Percentiles rank a stretch among this genome's conserved stretches.
phyloP scores from a whole-genome alignment of 1,284 basidiomycete genomes.

The Puccinia horiana region DNA sequence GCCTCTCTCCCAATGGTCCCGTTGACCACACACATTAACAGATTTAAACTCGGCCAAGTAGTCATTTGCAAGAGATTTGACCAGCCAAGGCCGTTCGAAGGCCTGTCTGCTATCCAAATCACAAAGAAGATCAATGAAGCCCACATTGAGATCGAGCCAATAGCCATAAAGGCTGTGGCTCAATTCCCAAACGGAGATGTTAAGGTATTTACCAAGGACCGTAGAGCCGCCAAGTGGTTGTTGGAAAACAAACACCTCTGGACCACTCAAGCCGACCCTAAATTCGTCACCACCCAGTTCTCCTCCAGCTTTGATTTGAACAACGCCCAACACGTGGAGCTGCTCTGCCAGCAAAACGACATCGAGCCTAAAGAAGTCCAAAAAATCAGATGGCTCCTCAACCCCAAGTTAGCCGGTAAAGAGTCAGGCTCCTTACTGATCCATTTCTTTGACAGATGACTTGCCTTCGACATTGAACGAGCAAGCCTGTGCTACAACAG shows the following conservation, averaged over 20 bases:
- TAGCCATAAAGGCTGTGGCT: background rate
- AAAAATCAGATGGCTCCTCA: background rate
- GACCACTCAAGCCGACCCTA: background rate
- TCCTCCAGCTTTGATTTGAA: background rate
- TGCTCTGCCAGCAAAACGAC: constrained; percentile 2
- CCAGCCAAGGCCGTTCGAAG: background rate
- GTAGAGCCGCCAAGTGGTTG: too few species aligned
- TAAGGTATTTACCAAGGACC: too few species aligned
- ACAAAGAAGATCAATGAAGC: background rate
- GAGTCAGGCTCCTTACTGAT: background rate
- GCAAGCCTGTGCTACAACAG: background rate
- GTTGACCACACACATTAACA: too few species aligned
- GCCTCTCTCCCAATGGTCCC: background rate
- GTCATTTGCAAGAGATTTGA: too few species aligned
- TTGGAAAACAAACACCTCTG: background rate
- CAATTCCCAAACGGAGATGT: too few species aligned
- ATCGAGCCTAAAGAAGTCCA: constrained; percentile 7
- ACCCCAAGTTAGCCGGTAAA: background rate
- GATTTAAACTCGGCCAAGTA: too few species aligned
- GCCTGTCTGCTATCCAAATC: background rate
- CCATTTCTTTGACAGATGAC: background rate
- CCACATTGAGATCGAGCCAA: background rate
- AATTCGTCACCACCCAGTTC: background rate
- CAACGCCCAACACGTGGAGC: background rate
- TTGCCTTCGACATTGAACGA: constrained; percentile 13